Evolutionary conservation across 768 basidiomycete species (phyloP), one percentile per base, ranked within the genome.

Genomic region (Lactarius pseudohatsudake): DNA sequence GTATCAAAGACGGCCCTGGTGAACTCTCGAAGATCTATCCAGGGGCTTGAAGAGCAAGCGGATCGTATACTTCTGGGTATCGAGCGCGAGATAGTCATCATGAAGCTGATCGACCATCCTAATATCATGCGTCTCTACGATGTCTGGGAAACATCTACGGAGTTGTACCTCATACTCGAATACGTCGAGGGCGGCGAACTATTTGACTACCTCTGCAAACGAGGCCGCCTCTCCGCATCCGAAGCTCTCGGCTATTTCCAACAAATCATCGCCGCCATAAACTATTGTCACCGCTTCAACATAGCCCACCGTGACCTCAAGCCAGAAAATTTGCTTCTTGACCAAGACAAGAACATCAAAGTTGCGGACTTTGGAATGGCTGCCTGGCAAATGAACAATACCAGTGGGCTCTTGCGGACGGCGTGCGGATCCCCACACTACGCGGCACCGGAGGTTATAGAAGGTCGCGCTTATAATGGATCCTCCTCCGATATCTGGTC

Each of bases 341-440:
- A 94, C 79, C 80, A 84, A 45, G 79, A 92, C 72, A 85, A 83
- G 69, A 94, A 94, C 71, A 88, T 98, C 84, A 98, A 96, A 75
- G 88, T 98, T 40, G 94, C 92, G 2, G 96, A 98, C 77, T 96
- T 97, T 74, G 95, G 96, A n/a, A 95, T 97, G 92, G 94, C 95
- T 4, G 91, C 91, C 40, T 95, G 92, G 89, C 91, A 94, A 76
- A 81, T 79, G 30, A 84, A 85, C 67, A 81, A 82, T 59, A 81
- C 78, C 15, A 80, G 82, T 47, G 78, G 81, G 18, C 75, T 87
- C 75, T 81, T 97, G 59, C 84, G 84, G 72, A 97, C 95, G 0
- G 90, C 91, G 28, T 97, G 96, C 71, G 96, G 96, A 36, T 94
- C 91, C 71, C 95, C 95, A 63, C 96, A 97, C 75, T 97, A 98